A percentile compares a stretch with the other conserved stretches of the same genome.
phyloP scores from a whole-genome alignment of 1,284 basidiomycete species.

The Puccinia coronata region DNA sequence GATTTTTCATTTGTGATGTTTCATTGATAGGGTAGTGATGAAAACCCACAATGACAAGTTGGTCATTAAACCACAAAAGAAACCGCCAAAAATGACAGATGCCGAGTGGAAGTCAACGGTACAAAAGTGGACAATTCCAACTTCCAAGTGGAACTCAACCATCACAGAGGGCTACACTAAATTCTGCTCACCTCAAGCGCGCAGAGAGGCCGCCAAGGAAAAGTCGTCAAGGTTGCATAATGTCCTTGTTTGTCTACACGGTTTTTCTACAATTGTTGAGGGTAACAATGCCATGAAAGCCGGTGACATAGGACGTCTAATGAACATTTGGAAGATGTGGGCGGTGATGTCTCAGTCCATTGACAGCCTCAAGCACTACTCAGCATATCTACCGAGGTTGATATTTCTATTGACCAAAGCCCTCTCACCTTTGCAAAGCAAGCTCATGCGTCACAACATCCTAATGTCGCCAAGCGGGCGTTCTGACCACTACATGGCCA shows the following conservation, averaged over 20 bases:
- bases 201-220: not conserved
- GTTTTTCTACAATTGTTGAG: not conserved
- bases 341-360: not conserved
- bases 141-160: not conserved
- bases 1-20: not conserved
- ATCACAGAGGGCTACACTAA: conserved; percentile 14
- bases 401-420: not conserved
- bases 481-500: conserved; percentile 6
- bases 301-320: not conserved
- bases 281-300: not conserved
- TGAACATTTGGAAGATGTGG: conserved; percentile 25
- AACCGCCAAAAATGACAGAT: too few relatives aligned
- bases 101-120: too few relatives aligned
- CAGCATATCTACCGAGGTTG: not conserved
- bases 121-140: not conserved
- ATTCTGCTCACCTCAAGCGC: not conserved
- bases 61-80: not conserved
- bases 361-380: not conserved
- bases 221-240: not conserved
- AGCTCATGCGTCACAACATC: not conserved
- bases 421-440: not conserved
- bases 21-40: not conserved
- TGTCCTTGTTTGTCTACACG: not conserved
- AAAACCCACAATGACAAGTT: not conserved
- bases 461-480: not conserved